phyloP scores from a whole-genome alignment of 2,329 filamentous ascomycete genomes.

The Elsinoe australis region DNA sequence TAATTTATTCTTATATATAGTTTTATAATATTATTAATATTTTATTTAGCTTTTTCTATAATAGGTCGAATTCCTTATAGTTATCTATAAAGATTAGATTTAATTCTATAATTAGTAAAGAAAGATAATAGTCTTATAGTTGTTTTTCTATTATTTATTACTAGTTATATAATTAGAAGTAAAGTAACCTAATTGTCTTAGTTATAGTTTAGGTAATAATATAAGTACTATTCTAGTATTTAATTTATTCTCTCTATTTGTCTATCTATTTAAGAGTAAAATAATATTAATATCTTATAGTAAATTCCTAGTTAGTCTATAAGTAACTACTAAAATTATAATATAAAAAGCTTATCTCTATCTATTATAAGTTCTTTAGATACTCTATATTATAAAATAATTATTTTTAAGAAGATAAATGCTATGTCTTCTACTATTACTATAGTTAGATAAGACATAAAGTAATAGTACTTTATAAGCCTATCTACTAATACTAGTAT shows the following conservation, averaged over 20 bases:
- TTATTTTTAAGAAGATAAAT: conserved; percentile 4
- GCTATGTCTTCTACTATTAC: not conserved
- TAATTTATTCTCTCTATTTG: conserved; percentile 19
- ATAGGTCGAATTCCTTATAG: conserved; percentile 6
- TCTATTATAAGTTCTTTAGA: conserved; percentile 1
- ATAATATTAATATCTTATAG: conserved; percentile 17
- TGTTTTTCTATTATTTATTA: conserved; percentile 14
- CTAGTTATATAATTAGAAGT: conserved; percentile 10
- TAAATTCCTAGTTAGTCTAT: conserved; percentile 8
- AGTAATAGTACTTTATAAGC: conserved; percentile 3
- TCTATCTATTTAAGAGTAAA: conserved; percentile 19
- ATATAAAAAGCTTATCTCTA: conserved; percentile 17
- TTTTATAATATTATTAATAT: not conserved
- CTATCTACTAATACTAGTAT: conserved; percentile 4
- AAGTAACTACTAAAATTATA: conserved; percentile 16
- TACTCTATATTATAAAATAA: conserved; percentile 8
- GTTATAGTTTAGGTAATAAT: too few species aligned
- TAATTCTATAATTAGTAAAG: not conserved
- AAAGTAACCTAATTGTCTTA: conserved; percentile 13
- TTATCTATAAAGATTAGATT: not conserved
- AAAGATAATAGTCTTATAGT: not conserved
- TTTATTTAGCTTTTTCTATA: conserved; percentile 12
- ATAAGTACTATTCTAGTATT: conserved; percentile 20
- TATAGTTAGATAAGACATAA: not conserved
- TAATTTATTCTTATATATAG: conserved; percentile 7